A percentile compares a stretch with the other conserved stretches of the same genome.
Evolutionary conservation across 1,139 yeast species (phyloP).

Genomic region (Saccharomyces hybrid): DNA sequence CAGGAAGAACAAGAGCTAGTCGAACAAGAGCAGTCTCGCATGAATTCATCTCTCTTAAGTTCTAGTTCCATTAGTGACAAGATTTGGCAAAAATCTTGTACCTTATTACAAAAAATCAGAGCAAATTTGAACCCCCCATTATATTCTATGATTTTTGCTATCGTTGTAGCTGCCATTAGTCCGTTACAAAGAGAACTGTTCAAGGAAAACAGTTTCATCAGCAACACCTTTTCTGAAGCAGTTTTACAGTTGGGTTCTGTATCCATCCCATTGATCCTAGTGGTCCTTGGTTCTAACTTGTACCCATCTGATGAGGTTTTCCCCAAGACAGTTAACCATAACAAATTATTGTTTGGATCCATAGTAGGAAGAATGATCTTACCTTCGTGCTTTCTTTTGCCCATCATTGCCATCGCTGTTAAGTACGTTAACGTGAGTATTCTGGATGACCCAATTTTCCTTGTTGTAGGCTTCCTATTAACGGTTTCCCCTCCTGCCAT

Average conservation of each 20-base stretch:
- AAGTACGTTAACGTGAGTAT: conserved; percentile 57
- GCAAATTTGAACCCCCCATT: conserved; percentile 87
- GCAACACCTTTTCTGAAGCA: conserved; percentile 70
- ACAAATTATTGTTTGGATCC: conserved; percentile 57
- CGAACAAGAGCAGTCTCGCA: neutral
- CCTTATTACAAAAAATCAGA: conserved; percentile 9
- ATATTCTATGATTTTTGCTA: conserved; percentile 81
- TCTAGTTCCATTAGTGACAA: conserved; percentile 11
- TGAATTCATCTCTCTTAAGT: neutral
- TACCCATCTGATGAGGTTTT: conserved; percentile 61
- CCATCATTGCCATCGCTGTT: conserved; percentile 54
- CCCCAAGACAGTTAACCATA: conserved; percentile 54
- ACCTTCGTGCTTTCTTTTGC: conserved; percentile 57
- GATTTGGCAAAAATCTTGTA: conserved; percentile 5
- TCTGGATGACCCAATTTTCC: conserved; percentile 68
- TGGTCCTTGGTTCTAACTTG: conserved; percentile 69
- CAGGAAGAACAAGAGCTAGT: neutral
- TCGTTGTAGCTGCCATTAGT: conserved; percentile 77
- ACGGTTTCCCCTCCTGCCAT: conserved; percentile 76
- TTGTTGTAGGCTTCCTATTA: conserved; percentile 62
- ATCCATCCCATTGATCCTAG: conserved; percentile 75
- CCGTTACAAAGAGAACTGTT: conserved; percentile 59
- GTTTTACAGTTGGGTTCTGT: conserved; percentile 75
- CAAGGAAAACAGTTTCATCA: conserved; percentile 56
- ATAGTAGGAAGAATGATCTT: conserved; percentile 65